Base-by-base conservation (phyloP, 805 yeast genomes). In the Saccharomyces kudriavzevii region DNA sequence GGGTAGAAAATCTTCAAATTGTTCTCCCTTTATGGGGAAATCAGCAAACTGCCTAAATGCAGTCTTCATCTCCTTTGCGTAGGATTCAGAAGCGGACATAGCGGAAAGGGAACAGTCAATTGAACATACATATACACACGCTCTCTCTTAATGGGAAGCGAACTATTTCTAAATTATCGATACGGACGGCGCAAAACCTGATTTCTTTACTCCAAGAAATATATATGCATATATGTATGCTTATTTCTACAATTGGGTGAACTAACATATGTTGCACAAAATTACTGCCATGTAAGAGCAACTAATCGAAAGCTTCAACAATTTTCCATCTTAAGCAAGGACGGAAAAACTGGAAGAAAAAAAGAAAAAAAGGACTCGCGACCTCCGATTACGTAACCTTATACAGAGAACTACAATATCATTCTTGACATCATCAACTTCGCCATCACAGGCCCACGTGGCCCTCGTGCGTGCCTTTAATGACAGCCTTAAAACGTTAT, bases 1-100 rank as follows among this genome's bases (percentile, higher is more conserved):
- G 49, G 99, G 99, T 67, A 94, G 77, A 70, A 94, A 92, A 72
- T 94, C 99, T 75, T 94, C 98, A 65, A 94, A 94, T 40, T 94
- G 75, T 58, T 94, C 82, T 11, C 99, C 99, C 74, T 88, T 87
- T 55, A 81, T 69, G 45, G 99, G 99, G 77, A 94, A 94, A 75
- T 94, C 89, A 59, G 92, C 96, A 77, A 87, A 92, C 70, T 88
- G 96, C 58, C 77, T 79, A 40, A 81, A 67, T 53, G 84, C 81
- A 27, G 75, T 71, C 63, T 75, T 80, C 54, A 81, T 69, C 55
- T 81, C 84, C 13, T 60, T 66, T 4, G 81, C 78, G 51, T 62
- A 53, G 4, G 60, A 55, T 48, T 58, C 63, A 35, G 43, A 35
- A 35, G 17, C 24, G 22, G 43, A 35, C 43, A 35, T 35, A 17